Conservation (phyloP, 352 stramenopile species). For the Globisporangium recalcitrans region DNA sequence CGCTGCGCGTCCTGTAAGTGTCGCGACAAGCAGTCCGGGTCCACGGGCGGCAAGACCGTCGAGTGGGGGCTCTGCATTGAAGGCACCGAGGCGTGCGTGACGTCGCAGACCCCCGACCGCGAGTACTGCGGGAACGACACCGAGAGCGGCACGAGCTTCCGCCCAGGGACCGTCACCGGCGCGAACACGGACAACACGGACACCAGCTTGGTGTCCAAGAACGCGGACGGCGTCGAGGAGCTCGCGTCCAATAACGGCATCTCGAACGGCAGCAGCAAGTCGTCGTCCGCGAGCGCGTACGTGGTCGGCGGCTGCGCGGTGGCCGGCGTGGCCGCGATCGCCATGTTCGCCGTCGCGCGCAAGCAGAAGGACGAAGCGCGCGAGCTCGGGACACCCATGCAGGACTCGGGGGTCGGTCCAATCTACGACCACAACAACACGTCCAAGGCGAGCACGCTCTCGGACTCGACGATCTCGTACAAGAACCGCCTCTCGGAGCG, state of each 20-base stretch:
- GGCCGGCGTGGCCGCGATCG: slow-evolving; percentile 26
- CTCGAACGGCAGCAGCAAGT: slow-evolving; percentile 15
- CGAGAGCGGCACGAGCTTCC: slow-evolving; percentile 2
- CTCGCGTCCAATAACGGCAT: slow-evolving; percentile 23
- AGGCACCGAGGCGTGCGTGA: slow-evolving; percentile 14
- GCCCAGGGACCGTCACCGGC: slow-evolving; percentile 6
- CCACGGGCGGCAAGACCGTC: slow-evolving; percentile 12
- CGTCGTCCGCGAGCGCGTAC: slow-evolving; percentile 16
- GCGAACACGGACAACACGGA: slow-evolving; percentile 15
- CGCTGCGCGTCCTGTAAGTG: slow-evolving; percentile 31
- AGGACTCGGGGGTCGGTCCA: slow-evolving; percentile 9
- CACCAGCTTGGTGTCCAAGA: neutral
- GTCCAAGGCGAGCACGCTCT: slow-evolving; percentile 15
- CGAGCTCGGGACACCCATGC: slow-evolving; percentile 23
- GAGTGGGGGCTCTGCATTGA: slow-evolving; percentile 21
- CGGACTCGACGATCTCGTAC: slow-evolving; percentile 9
- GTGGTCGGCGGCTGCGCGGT: slow-evolving; percentile 26
- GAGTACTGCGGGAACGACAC: slow-evolving; percentile 16
- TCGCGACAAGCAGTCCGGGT: slow-evolving; percentile 23
- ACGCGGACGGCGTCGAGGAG: slow-evolving; percentile 10
- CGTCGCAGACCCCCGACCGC: slow-evolving; percentile 14
- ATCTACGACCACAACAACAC: slow-evolving; percentile 19
- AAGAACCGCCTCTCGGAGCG: slow-evolving; percentile 15
- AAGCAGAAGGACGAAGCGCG: slow-evolving; percentile 20
- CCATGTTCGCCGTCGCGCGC: slow-evolving; percentile 33